phyloP scores from a whole-genome alignment of 306 rosid species.

The Cyamopsis tetragonoloba region DNA sequence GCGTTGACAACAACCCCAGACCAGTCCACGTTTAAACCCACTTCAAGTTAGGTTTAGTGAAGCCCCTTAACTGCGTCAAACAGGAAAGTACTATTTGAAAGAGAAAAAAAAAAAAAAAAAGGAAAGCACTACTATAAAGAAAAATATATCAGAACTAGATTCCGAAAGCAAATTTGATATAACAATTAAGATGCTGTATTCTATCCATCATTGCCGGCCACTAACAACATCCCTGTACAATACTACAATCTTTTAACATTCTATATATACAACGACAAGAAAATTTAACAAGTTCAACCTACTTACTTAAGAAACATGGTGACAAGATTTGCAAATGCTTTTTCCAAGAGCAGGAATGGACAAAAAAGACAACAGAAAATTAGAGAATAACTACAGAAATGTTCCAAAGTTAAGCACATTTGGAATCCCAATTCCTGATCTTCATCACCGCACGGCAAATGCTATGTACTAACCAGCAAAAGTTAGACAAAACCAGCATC shows the following conservation, averaged over 20 bases:
- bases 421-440: slow-evolving; percentile 15
- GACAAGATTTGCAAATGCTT: slow-evolving; percentile 18
- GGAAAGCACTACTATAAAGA: too few relatives aligned
- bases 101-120: too few relatives aligned
- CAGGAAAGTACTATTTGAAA: too few relatives aligned
- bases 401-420: slow-evolving; percentile 18
- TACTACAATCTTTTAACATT: slow-evolving; percentile 28
- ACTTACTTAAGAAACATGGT: slow-evolving; percentile 7
- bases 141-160: background rate
- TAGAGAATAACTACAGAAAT: slow-evolving; percentile 14
- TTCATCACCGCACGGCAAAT: slow-evolving; percentile 16
- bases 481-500: slow-evolving; percentile 15
- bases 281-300: slow-evolving; percentile 19
- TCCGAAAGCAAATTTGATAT: background rate
- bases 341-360: background rate
- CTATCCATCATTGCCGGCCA: slow-evolving; percentile 19
- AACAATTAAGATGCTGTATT: background rate
- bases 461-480: slow-evolving; percentile 13
- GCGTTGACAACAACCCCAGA: background rate
- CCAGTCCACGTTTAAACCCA: background rate
- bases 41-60: background rate
- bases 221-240: slow-evolving; percentile 32
- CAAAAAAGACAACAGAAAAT: slow-evolving; percentile 19
- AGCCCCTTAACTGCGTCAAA: too few relatives aligned
- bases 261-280: slow-evolving; percentile 33